phyloP scores from a whole-genome alignment of 345 rosid species.

The Balakata baccata region DNA sequence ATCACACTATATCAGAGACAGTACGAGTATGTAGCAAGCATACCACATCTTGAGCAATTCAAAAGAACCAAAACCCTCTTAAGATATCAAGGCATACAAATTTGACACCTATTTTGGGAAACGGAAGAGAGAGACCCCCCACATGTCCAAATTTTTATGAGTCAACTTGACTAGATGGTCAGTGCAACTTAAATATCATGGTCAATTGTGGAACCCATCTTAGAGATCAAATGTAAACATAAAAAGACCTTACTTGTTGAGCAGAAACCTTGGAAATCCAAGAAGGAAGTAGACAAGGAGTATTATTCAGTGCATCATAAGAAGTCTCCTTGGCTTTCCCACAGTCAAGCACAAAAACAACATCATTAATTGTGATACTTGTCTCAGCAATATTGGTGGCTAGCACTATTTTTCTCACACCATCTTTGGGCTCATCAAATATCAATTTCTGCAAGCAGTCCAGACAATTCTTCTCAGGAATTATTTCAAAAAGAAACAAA shows the following conservation, averaged over 20 bases:
- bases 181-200: constrained; percentile 5
- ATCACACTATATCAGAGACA: background rate
- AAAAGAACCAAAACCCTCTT: background rate
- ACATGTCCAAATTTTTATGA: background rate
- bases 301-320: constrained; percentile 88
- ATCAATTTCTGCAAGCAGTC: constrained; percentile 65
- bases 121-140: background rate
- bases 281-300: constrained; percentile 90
- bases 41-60: background rate
- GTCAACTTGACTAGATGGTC: background rate
- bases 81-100: background rate
- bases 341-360: constrained; percentile 84
- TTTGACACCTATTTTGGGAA: background rate
- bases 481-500: constrained; percentile 4
- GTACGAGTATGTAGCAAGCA: background rate
- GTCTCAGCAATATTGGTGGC: constrained; percentile 97
- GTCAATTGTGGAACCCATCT: background rate
- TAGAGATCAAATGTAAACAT: constrained; percentile 2
- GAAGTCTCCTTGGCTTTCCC: constrained; percentile 97
- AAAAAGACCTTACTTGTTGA: constrained; percentile 64
- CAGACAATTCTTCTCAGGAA: constrained; percentile 14
- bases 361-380: constrained; percentile 88
- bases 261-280: constrained; percentile 97
- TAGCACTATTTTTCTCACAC: constrained; percentile 81
- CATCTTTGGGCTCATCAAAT: constrained; percentile 76